Percentiles rank a stretch among this genome's conserved stretches.
Conservation (phyloP, 2,329 filamentous ascomycete species). For the Metarhizium robertsii region DNA sequence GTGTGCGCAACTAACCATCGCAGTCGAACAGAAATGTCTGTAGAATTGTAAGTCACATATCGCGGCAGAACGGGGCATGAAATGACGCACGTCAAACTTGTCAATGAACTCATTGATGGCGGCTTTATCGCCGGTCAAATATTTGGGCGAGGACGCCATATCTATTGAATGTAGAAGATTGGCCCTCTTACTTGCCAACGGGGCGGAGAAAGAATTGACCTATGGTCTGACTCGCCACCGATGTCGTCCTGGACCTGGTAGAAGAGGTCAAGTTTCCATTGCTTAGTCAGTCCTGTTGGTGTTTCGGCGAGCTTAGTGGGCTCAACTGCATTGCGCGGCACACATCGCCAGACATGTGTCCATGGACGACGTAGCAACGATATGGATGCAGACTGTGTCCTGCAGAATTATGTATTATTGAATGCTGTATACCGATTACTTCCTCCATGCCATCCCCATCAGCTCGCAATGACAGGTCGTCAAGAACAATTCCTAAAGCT, state of each 20-base stretch:
- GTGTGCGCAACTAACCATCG: slow-evolving; percentile 57
- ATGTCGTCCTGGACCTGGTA: neutral
- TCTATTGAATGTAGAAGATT: neutral
- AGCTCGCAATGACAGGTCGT: no score
- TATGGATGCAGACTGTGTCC: no score
- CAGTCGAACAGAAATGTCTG: slow-evolving; percentile 79
- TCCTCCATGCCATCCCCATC: no score
- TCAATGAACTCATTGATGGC: slow-evolving; percentile 78
- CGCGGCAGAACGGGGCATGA: neutral
- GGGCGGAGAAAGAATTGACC: neutral
- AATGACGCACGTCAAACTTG: slow-evolving; percentile 72
- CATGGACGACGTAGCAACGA: no score
- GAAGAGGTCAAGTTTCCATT: neutral
- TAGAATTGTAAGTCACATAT: neutral
- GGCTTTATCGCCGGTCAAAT: slow-evolving; percentile 70
- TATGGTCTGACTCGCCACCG: neutral
- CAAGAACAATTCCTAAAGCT: no score
- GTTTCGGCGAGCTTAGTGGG: neutral
- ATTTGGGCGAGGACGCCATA: slow-evolving; percentile 34
- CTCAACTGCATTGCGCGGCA: neutral
- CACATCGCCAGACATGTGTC: neutral
- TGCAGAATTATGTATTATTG: no score
- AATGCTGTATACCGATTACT: no score
- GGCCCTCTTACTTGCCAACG: neutral
- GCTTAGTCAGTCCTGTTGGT: neutral